phyloP scores from a whole-genome alignment of 768 basidiomycete genomes.

The Hebeloma cylindrosporum region DNA sequence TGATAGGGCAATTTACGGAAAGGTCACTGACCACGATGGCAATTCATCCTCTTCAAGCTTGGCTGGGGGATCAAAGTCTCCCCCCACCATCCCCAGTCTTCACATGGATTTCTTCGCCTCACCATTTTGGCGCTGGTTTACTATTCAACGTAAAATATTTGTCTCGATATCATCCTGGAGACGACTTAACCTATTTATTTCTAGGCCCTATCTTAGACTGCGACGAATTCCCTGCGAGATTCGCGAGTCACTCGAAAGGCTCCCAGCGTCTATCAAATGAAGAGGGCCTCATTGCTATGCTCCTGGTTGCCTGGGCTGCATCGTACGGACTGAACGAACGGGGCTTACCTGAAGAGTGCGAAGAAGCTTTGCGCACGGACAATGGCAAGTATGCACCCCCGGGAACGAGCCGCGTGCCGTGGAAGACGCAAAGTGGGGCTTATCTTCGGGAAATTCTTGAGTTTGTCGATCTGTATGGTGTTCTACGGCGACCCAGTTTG shows the following conservation, averaged over 20 bases:
- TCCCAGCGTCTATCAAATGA: slow-evolving; percentile 63
- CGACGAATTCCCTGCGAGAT: slow-evolving; percentile 75
- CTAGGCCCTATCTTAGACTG: slow-evolving; percentile 86
- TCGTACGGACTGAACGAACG: slow-evolving; percentile 86
- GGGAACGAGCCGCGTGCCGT: slow-evolving; percentile 38
- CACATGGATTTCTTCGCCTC: slow-evolving; percentile 80
- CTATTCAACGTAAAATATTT: slow-evolving; percentile 66
- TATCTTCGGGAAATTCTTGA: slow-evolving; percentile 78
- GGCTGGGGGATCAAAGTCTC: slow-evolving; percentile 37
- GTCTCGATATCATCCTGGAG: not conserved
- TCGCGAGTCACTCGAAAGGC: slow-evolving; percentile 62
- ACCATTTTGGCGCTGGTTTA: slow-evolving; percentile 82
- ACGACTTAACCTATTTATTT: slow-evolving; percentile 11
- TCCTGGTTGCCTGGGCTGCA: slow-evolving; percentile 85
- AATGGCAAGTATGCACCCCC: slow-evolving; percentile 31
- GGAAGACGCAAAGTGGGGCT: slow-evolving; percentile 56
- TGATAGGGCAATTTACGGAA: slow-evolving; percentile 75
- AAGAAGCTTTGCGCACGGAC: no score
- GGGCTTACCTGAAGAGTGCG: slow-evolving; percentile 58
- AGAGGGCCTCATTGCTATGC: slow-evolving; percentile 73
- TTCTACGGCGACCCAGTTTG: slow-evolving; percentile 81
- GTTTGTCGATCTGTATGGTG: slow-evolving; percentile 75
- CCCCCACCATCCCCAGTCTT: slow-evolving; percentile 67
- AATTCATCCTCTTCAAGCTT: slow-evolving; percentile 32
- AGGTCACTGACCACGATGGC: slow-evolving; percentile 49